Conservation (phyloP, 192 early-diverging fungal genomes). For the Chytriomyces sp. region DNA sequence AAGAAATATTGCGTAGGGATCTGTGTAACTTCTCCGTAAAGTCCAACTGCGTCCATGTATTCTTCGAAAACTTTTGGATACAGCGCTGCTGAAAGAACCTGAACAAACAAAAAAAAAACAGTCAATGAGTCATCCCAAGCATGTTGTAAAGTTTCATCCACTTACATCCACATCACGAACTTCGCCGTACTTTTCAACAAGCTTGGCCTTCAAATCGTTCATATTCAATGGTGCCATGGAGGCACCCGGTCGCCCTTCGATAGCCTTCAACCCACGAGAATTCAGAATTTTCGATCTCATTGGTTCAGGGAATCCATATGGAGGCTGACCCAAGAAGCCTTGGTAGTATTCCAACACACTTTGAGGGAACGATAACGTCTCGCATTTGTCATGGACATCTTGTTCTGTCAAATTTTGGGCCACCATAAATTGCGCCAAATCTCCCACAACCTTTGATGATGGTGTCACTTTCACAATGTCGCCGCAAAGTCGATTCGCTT, state of each 20-base stretch:
- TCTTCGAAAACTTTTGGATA: conserved; percentile 94
- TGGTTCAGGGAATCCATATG: conserved; percentile 93
- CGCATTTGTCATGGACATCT: conserved; percentile 77
- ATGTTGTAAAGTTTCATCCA: conserved; percentile 79
- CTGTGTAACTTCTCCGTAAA: conserved; percentile 85
- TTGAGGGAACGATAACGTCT: conserved; percentile 88
- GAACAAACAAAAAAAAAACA: conserved; percentile 20
- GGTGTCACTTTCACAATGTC: conserved; percentile 98
- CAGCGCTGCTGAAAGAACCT: conserved; percentile 87
- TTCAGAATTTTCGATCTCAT: conserved; percentile 80
- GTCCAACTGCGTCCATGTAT: conserved; percentile 72
- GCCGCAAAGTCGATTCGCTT: conserved; percentile 90
- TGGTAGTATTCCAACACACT: conserved; percentile 95
- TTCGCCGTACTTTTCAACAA: conserved; percentile 84
- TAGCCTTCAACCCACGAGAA: conserved; percentile 65
- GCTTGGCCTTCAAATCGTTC: conserved; percentile 67
- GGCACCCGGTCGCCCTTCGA: conserved; percentile 85
- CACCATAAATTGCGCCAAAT: conserved; percentile 98
- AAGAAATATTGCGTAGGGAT: conserved; percentile 94
- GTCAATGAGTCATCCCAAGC: conserved; percentile 24
- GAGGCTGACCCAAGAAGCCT: conserved; percentile 91
- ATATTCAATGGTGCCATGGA: conserved; percentile 82
- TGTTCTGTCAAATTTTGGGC: conserved; percentile 78
- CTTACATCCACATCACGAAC: conserved; percentile 80
- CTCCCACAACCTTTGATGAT: conserved; percentile 96